A percentile compares a stretch with the other conserved stretches of the same genome.
Conservation (phyloP, 2,329 filamentous ascomycete genomes). For the Lomentospora prolificans region DNA sequence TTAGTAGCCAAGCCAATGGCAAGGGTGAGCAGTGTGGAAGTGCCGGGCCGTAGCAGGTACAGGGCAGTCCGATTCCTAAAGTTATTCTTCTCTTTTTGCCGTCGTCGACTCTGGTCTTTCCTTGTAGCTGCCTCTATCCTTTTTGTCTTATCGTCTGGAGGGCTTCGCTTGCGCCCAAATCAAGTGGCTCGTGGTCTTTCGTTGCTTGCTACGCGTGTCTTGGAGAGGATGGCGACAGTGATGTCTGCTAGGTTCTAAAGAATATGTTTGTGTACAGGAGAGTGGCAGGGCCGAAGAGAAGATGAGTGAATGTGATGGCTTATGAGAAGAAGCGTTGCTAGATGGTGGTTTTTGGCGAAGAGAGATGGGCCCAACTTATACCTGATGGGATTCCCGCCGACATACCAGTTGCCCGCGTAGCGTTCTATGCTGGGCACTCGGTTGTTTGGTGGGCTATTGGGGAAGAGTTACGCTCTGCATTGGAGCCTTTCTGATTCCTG, state of each 20-base stretch:
- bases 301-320: background rate
- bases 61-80: background rate
- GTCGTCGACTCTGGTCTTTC: background rate
- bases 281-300: too few relatives aligned
- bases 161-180: background rate
- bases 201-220: background rate
- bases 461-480: constrained; percentile 1
- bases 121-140: background rate
- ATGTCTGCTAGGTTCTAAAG: background rate
- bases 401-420: background rate
- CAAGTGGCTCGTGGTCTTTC: background rate
- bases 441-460: constrained; percentile 3
- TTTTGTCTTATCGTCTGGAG: background rate
- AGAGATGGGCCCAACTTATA: constrained; percentile 4
- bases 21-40: background rate
- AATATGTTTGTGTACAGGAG: background rate
- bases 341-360: background rate
- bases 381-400: background rate
- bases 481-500: constrained; percentile 6
- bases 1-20: background rate
- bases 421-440: background rate
- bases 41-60: background rate
- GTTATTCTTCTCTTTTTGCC: background rate
- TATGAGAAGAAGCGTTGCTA: background rate
- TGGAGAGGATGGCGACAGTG: background rate